A percentile compares a stretch with the other conserved stretches of the same genome.
These are phyloP conservation scores for Fusarium sp. DNA, from an alignment of 2,329 filamentous ascomycete species.

Conservation along the genomic window DNA sequence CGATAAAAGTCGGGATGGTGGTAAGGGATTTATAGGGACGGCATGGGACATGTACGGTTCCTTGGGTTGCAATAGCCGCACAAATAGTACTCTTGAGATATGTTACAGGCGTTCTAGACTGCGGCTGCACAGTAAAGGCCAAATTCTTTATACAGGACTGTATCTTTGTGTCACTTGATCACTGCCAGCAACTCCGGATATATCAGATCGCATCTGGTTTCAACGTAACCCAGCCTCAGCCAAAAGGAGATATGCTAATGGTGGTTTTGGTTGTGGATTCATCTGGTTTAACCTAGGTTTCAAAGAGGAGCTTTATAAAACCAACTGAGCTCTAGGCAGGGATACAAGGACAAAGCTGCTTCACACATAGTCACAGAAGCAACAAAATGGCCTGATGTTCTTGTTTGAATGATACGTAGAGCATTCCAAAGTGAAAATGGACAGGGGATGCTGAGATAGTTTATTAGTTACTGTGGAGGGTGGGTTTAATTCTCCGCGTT, in stretches of 20 bases:
- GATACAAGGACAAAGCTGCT: neutral
- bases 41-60: conserved; percentile 22
- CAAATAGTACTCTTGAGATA: conserved; percentile 16
- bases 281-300: conserved; percentile 18
- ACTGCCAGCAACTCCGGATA: neutral
- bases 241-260: conserved; percentile 6
- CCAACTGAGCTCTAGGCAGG: neutral
- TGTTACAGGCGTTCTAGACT: neutral
- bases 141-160: neutral
- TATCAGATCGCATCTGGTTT: neutral
- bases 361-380: conserved; percentile 10
- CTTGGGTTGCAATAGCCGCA: conserved; percentile 13
- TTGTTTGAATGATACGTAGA: neutral
- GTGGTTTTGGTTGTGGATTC: conserved; percentile 2
- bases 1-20: conserved; percentile 4
- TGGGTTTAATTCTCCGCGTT: conserved; percentile 15
- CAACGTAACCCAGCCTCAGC: neutral
- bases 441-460: conserved; percentile 2
- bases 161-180: neutral
- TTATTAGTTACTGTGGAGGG: neutral
- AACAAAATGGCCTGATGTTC: conserved; percentile 21
- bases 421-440: conserved; percentile 4
- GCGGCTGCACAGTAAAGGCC: neutral
- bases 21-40: conserved; percentile 11
- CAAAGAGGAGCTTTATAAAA: conserved; percentile 2